Evolutionary conservation across 192 early-diverging fungal genomes (phyloP), one percentile per base, ranked within the genome.

Genomic region (Coemansia sp.): DNA sequence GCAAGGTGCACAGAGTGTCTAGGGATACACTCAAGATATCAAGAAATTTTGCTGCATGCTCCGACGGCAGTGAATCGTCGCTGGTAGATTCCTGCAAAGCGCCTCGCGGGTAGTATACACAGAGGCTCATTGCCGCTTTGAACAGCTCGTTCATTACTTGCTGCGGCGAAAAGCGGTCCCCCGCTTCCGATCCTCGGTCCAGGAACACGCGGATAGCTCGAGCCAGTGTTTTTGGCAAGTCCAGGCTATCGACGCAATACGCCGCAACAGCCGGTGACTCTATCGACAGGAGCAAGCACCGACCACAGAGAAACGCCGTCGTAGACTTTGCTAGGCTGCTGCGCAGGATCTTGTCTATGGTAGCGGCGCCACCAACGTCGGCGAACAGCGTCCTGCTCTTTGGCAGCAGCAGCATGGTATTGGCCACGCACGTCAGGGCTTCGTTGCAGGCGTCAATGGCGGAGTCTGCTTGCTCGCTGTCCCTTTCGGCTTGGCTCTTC

Each of bases 341-440:
- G 34, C 11, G 56, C 34, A 58, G 14, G 2, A 58, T 3, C 56
- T 16, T 31, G 28, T 37, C 20, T 18, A 58, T 34, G 8, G 11
- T 18, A 37, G 35, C 20, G 33, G 56, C 56, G 2, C 56, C 56
- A 23, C 34, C 12, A 36, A 16, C 3, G 11, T 58, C 56, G 34
- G 56, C 56, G 36, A 58, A 58, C 33, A 58, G n/a, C 25, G 23
- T 3, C 41, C 57, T 68, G 69, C 68, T 68, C 3, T 48, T 55
- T 11, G 72, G 61, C 31, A 70, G 52, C 31, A 74, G 48, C 39
- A 79, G 59, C 77, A 79, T 74, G 26, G 77, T 69, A 26, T 79
- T 79, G 16, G 77, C 77, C 47, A 79, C 65, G 42, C 77, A 79
- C 1, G 77, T 74, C 52, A 79, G 65, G 1, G 77, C 68, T 23